Base-by-base conservation (phyloP, 2,329 filamentous ascomycete genomes). In the Sclerotinia minor region DNA sequence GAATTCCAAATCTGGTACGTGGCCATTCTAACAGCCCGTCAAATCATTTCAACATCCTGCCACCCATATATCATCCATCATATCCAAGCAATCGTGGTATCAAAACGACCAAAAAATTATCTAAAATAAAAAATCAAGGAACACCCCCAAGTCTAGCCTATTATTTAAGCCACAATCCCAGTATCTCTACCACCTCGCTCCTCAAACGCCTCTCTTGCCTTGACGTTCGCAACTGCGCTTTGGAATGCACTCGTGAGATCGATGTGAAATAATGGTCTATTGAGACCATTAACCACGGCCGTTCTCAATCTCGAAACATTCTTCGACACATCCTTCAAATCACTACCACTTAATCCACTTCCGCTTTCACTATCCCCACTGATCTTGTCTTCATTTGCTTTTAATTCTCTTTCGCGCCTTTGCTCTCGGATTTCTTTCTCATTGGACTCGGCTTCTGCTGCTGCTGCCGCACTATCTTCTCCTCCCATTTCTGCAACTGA, bases 221-320 rank as follows among this genome's bases (percentile, higher is more conserved):
- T 86, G 0, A 92, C 85, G 73, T 96, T 96, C 41, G 89, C 87
- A 74, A 97, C 87, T 3, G 93, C 94, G 73, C 89, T 92, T 79
- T 97, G 92, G 73, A 98, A 79, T 8, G 95, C 95, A 75, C 89
- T 93, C 5, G 92, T 95, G 64, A 98, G 80, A 78, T 98, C 95
- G 65, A 97, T 87, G 77, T 99, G 95, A 85, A 99, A 98, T 73
- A 97, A 85, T 5, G 95, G 94, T 73, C 92, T 82, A 78, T 96
- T 95, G 71, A 96, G 81, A n/a, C 94, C 92, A 72, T 94, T 90
- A 21, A 98, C 88, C 5, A 92, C 84, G 1, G 90, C 89, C 38
- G 86, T 79, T 73, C 77, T 79, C 69, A 71, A 77, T 38, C 71
- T 73, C 77, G 84, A 72, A 82, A 84, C 75, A 29, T 67, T 63